Evolutionary conservation across 164 flowering plant species (phyloP).

Genomic region (Umbilicus rupestris): DNA sequence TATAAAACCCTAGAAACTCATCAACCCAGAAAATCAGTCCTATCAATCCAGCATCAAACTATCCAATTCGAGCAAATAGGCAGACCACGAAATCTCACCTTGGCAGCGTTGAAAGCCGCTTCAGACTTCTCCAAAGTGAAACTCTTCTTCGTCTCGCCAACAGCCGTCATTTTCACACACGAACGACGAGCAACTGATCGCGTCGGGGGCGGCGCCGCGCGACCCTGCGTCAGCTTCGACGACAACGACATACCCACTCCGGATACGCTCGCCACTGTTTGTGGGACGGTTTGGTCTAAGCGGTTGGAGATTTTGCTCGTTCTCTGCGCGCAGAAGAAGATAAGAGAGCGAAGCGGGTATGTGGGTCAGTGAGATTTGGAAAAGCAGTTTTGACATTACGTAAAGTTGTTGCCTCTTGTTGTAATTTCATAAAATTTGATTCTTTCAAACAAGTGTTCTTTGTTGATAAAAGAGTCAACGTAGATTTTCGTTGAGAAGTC

Average conservation of each 20-base stretch:
- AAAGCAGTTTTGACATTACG: background rate
- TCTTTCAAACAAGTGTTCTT: background rate
- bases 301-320: background rate
- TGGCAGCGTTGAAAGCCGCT: slow-evolving; percentile 75
- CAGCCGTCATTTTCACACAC: slow-evolving; percentile 41
- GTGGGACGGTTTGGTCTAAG: background rate
- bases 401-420: background rate
- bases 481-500: background rate
- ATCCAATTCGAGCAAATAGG: background rate
- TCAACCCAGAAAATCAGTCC: background rate
- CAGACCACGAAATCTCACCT: slow-evolving; percentile 28
- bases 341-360: background rate
- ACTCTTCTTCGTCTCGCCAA: slow-evolving; percentile 52
- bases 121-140: slow-evolving; percentile 53
- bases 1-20: background rate
- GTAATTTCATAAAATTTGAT: background rate
- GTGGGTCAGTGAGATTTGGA: no score
- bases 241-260: slow-evolving; percentile 25
- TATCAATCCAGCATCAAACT: background rate
- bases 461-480: background rate
- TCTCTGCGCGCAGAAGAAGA: background rate
- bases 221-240: slow-evolving; percentile 12
- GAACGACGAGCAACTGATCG: background rate
- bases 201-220: background rate
- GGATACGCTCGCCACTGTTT: slow-evolving; percentile 16